phyloP scores from a whole-genome alignment of 2,329 filamentous ascomycete species.

The Scleromitrula shiraiana region DNA sequence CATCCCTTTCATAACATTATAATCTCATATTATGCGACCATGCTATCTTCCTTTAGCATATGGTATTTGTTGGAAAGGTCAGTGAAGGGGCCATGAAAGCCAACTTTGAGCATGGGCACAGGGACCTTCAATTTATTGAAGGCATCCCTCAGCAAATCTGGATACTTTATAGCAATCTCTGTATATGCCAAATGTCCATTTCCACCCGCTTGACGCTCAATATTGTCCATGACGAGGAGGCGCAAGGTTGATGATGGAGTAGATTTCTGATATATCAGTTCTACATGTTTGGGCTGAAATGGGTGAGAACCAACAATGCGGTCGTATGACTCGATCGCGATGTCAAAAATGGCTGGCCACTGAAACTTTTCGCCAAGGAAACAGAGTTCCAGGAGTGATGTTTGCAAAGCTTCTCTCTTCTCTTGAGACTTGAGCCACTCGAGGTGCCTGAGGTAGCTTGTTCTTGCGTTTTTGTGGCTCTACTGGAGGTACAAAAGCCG shows the following conservation, averaged over 20 bases:
- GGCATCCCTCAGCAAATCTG: background rate
- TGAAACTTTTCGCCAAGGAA: constrained; percentile 12
- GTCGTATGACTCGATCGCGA: constrained; percentile 12
- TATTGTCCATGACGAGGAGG: background rate
- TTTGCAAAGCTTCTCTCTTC: constrained; percentile 2
- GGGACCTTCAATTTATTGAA: background rate
- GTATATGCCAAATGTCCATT: background rate
- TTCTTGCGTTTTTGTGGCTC: background rate
- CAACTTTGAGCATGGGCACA: no score
- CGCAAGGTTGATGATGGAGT: background rate
- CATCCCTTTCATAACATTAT: background rate
- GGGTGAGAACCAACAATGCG: background rate
- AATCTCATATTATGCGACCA: no score
- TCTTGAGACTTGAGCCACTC: background rate
- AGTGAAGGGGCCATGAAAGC: no score
- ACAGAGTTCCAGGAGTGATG: constrained; percentile 12
- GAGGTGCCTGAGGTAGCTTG: background rate
- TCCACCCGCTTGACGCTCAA: background rate
- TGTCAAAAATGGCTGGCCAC: constrained; percentile 15
- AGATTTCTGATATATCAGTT: constrained; percentile 4
- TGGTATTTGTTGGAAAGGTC: background rate
- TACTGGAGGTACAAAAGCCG: no score
- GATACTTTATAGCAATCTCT: background rate
- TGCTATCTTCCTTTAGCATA: background rate
- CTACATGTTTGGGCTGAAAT: background rate